Conservation (phyloP, 129 eudicot species). For the Glebionis coronaria region DNA sequence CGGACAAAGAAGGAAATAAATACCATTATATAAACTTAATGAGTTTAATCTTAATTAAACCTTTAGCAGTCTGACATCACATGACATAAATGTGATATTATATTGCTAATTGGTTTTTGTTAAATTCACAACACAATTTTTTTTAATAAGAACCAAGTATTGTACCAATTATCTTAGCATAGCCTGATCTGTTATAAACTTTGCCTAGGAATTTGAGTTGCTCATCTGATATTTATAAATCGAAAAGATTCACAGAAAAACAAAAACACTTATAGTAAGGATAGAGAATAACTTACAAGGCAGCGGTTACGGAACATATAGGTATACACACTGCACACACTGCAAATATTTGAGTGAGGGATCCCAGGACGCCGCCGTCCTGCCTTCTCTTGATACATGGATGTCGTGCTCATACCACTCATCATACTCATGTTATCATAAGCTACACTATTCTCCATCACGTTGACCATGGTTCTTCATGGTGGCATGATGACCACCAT, state of each 20-base stretch:
- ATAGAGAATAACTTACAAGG: conserved; percentile 34
- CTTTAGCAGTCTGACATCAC: no score
- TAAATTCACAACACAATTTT: no score
- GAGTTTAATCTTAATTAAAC: no score
- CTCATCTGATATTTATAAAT: background rate
- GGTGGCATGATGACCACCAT: conserved; percentile 22
- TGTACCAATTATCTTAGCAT: no score
- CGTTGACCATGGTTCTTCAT: conserved; percentile 28
- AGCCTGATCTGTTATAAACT: no score
- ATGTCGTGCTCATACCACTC: conserved; percentile 49
- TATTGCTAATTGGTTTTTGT: no score
- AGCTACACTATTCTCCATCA: conserved; percentile 32
- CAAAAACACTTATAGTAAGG: background rate
- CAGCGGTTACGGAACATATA: conserved; percentile 68
- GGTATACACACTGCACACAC: conserved; percentile 56
- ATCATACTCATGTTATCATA: conserved; percentile 45
- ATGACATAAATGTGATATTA: no score
- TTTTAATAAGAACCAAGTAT: no score
- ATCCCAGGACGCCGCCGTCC: conserved; percentile 70
- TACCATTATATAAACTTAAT: no score
- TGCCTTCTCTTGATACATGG: conserved; percentile 41
- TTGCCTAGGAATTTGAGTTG: no score
- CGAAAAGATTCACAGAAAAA: background rate
- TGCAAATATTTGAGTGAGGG: conserved; percentile 82
- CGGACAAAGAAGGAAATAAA: no score